phyloP scores from a whole-genome alignment of 1,139 yeast genomes.

The Kodamaea derodonti region DNA sequence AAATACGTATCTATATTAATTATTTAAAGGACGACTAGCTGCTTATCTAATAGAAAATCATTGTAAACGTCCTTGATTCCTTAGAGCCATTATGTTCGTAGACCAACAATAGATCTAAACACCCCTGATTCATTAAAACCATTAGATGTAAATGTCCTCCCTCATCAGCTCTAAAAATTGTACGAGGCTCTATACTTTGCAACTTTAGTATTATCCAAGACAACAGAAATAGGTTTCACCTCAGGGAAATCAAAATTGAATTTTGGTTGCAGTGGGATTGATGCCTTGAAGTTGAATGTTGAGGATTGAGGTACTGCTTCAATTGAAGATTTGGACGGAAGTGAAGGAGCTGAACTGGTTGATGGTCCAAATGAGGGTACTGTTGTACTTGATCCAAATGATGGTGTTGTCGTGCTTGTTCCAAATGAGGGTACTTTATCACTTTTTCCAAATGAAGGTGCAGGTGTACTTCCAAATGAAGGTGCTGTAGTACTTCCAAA shows the following conservation, averaged over 20 bases:
- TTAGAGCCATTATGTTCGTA: no score
- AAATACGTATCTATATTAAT: no score
- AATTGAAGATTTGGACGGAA: no score
- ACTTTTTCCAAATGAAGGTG: not conserved
- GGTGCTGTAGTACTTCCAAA: not conserved
- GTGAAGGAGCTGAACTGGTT: not conserved
- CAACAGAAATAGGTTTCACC: conserved; percentile 19
- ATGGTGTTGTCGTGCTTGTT: not conserved
- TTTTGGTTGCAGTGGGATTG: not conserved
- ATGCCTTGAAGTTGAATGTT: not conserved
- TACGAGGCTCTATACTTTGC: conserved; percentile 25
- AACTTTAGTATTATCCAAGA: conserved; percentile 25
- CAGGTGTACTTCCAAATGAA: not conserved
- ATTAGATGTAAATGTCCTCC: no score
- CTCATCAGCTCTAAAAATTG: no score
- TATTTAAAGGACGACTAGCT: no score
- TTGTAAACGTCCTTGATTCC: no score
- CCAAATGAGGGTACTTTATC: not conserved
- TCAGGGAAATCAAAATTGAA: conserved; percentile 26
- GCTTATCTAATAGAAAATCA: no score
- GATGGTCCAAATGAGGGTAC: not conserved
- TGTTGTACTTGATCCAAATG: not conserved
- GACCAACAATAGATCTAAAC: no score
- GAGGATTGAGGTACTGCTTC: no score
- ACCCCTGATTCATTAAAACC: no score